Conservation (phyloP, 2,329 filamentous ascomycete species). For the Aspergillus udagawae region DNA sequence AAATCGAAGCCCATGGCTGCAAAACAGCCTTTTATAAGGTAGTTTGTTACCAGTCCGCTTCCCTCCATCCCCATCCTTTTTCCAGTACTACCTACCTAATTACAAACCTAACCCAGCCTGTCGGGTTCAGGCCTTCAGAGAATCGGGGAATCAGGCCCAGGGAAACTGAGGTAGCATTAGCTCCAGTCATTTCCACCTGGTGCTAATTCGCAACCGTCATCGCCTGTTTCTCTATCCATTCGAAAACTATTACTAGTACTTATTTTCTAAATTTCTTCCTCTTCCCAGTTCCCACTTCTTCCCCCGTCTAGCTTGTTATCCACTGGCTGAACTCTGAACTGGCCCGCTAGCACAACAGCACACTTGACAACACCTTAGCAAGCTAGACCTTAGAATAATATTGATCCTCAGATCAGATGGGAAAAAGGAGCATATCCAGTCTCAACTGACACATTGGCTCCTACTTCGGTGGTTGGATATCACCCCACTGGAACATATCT, state of each 20-base stretch:
- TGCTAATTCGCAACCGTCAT: neutral
- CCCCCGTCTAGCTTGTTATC: neutral
- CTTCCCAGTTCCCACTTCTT: neutral
- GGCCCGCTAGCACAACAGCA: neutral
- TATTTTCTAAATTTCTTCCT: neutral
- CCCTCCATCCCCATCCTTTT: neutral
- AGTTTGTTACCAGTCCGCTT: neutral
- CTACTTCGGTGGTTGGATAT: neutral
- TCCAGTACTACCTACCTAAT: conserved; percentile 3
- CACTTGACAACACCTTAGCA: neutral
- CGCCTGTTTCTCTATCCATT: neutral
- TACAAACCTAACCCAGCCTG: conserved; percentile 36
- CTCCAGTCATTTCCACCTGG: neutral
- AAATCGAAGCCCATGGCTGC: neutral
- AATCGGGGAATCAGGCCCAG: neutral
- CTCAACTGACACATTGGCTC: neutral
- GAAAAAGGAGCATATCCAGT: neutral
- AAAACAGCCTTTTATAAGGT: neutral
- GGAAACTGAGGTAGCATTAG: neutral
- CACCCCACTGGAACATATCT: neutral
- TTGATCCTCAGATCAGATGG: neutral
- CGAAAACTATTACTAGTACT: neutral
- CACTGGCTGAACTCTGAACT: neutral
- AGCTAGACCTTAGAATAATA: neutral
- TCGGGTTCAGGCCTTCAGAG: conserved; percentile 22